Base-by-base conservation (phyloP, 2,329 filamentous ascomycete species). In the Alternaria gansuensis region DNA sequence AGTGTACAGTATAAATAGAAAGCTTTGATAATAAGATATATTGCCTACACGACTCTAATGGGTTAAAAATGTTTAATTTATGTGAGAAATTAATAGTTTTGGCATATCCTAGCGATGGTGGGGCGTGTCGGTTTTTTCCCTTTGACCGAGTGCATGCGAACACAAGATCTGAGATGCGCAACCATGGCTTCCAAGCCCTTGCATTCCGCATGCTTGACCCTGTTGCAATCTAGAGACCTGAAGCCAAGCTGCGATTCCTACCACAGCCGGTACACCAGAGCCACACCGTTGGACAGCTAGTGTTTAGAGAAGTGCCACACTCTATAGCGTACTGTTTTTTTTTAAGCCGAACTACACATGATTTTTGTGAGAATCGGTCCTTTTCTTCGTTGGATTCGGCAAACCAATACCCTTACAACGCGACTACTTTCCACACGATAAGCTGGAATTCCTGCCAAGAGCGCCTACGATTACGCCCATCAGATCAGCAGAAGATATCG, bases 171-270 rank as follows among this genome's bases (percentile, higher is more conserved):
- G 39, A 45, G 41, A 46, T 56, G 52, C 17, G 34, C 23, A 17
- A 26, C 45, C 28, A 46, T 36, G 51, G 44, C 39, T 45, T 56
- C 34, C 40, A 45, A 51, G 40, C 28, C 36, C 36, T 36, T 57
- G 29, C 28, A n/a, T 41, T 41, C 46, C 36, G 36, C 48, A 49
- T 58, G 55, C 51, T 45, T 39, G 29, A 51, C 52, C 52, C 52
- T 56, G 51, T 23, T 40, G 21, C 31, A 26, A 24, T 31, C 24
- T 45, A 54, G 17, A 11, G 36, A 51, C 48, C 28, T 23, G 13
- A 10, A 49, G 50, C 52, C 46, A 53, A 44, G 46, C 14, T n/a
- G 37, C 34, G 33, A 29, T 39, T 59, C 57, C 51, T 31, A 34
- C 40, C 51, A 51, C 46, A 51, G 34, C 52, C 46, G 51, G 51